phyloP scores from a whole-genome alignment of 2,329 filamentous ascomycete genomes.

The Zymoseptoria brevis region DNA sequence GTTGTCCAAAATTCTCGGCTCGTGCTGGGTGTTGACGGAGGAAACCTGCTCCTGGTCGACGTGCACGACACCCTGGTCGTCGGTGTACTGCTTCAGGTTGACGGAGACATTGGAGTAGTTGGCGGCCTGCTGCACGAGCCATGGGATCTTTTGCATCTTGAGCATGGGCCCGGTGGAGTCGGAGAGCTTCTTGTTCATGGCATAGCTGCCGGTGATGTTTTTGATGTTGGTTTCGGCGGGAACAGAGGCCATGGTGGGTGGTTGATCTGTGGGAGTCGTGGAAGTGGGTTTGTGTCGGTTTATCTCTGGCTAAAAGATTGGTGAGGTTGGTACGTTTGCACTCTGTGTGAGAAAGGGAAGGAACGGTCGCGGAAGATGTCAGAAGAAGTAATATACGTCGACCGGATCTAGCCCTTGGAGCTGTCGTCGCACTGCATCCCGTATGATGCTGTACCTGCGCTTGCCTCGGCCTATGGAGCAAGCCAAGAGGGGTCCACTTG shows the following conservation, averaged over 20 bases:
- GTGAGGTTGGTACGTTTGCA: too few relatives aligned
- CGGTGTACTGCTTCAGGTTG: constrained; percentile 45
- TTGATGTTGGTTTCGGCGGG: constrained; percentile 58
- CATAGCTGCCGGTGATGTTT: constrained; percentile 62
- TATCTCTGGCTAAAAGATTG: too few relatives aligned
- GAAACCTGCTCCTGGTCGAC: constrained; percentile 55
- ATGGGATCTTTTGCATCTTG: constrained; percentile 45
- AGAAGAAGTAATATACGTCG: too few relatives aligned
- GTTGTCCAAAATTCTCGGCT: constrained; percentile 52
- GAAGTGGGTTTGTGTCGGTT: not conserved
- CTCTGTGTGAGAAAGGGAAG: too few relatives aligned
- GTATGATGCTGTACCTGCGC: too few relatives aligned
- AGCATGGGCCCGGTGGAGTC: constrained; percentile 62
- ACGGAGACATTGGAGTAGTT: constrained; percentile 61
- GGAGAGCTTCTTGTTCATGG: constrained; percentile 69
- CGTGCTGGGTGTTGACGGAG: constrained; percentile 61
- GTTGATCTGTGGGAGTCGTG: not conserved
- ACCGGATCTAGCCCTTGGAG: too few relatives aligned
- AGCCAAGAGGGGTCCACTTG: too few relatives aligned
- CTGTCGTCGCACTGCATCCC: too few relatives aligned
- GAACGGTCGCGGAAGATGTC: too few relatives aligned
- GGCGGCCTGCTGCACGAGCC: constrained; percentile 45
- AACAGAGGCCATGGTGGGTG: constrained; percentile 55
- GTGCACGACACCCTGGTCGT: constrained; percentile 33
- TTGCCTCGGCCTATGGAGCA: too few relatives aligned